Conservation (phyloP, 805 yeast genomes). For the Spathaspora girioi region DNA sequence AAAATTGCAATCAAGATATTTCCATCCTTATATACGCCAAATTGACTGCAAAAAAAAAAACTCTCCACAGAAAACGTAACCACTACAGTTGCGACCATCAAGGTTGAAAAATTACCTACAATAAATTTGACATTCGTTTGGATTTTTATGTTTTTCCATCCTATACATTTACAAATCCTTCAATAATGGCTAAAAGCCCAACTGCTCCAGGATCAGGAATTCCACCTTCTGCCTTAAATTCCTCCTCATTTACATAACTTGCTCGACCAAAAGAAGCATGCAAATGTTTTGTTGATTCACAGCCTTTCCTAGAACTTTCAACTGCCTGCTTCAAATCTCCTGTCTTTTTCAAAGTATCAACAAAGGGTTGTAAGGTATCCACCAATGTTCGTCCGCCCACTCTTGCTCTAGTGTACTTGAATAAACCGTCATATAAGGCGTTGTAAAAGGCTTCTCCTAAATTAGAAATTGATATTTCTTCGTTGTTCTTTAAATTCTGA, state of each 20-base stretch:
- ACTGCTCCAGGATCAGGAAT: constrained; percentile 95
- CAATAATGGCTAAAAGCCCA: constrained; percentile 64
- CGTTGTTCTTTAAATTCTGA: constrained; percentile 34
- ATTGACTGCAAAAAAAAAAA: not conserved
- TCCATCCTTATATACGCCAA: not conserved
- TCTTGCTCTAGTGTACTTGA: constrained; percentile 85
- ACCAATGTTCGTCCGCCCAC: constrained; percentile 85
- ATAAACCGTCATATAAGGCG: constrained; percentile 68
- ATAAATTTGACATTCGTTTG: not conserved
- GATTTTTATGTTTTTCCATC: not conserved
- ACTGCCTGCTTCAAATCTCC: constrained; percentile 59
- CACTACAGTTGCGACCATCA: not conserved
- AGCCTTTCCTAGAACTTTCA: constrained; percentile 69
- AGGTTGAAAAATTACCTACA: not conserved
- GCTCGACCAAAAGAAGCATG: constrained; percentile 93
- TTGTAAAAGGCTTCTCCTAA: constrained; percentile 48
- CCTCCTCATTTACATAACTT: constrained; percentile 72
- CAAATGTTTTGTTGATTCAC: constrained; percentile 66
- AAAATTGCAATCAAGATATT: not conserved
- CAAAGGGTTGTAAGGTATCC: constrained; percentile 87
- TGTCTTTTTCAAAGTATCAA: constrained; percentile 51
- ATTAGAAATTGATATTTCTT: constrained; percentile 29
- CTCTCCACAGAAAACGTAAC: not conserved
- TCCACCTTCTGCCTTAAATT: constrained; percentile 58
- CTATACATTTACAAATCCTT: constrained; percentile 32